Base-by-base conservation (phyloP, 2,329 filamentous ascomycete species). In the Blumeria hordei region DNA sequence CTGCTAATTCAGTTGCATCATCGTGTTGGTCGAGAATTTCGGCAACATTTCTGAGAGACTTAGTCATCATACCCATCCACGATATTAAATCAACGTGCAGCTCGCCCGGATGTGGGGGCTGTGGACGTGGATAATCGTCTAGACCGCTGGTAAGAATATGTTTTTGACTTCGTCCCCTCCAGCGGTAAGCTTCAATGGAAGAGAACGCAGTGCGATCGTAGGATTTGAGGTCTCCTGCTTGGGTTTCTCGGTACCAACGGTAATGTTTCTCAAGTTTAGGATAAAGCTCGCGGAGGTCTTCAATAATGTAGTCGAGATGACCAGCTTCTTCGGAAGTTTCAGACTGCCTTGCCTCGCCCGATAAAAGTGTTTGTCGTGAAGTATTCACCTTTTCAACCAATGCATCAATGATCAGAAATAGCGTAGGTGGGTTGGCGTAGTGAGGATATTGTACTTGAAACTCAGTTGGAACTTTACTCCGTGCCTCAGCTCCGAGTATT, bases 21-120 rank as follows among this genome's bases (percentile, higher is more conserved):
- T 94, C 88, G 0, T 70, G 69, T 60, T 88, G 76, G 50, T 77
- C 81, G n/a, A 96, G 74, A 32, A 80, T 77, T 49, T 77, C 71
- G 1, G 88, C 86, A 61, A 95, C 85, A 61, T 83, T 85, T 62
- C 80, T 75, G 55, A 98, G 77, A n/a, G 84, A 83, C 60, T 83
- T 80, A 43, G 85, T 83, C 86, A 95, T 94, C 71, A 95, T 78
- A n/a, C 90, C 92, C 69, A 98, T 84, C 92, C 92, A 98, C 54
- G 85, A 85, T 67, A 98, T 84, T 55, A 96, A 74, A 68, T 98
- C 92, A 34, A 93, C 81, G 67, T 98, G 90, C 53, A 98, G 76
- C 76, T 98, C 92, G 63, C 87, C 90, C 0, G 92, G 90, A 67
- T 95, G 88, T 32, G 92, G 92, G 12, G 92, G 88, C 67, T 94